Percentiles rank a stretch among this genome's conserved stretches.
These are phyloP conservation scores for Panicum miliaceum DNA, from an alignment of 176 grass and related monocot genomes.

Conservation along the genomic window DNA sequence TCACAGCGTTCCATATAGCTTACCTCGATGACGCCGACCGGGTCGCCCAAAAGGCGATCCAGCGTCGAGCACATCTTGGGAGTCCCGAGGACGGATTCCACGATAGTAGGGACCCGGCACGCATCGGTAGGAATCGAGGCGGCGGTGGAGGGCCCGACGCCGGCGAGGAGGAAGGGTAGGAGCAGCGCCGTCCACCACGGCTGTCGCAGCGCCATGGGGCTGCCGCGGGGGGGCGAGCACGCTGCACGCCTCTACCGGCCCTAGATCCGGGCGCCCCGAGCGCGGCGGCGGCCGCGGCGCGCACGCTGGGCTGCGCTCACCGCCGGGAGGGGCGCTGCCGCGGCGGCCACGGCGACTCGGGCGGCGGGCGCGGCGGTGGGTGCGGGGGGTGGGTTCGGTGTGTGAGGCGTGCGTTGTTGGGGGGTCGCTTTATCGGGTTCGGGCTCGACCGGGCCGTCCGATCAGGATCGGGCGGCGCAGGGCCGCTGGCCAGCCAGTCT, in stretches of 20 bases:
- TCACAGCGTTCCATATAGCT: conserved; percentile 8
- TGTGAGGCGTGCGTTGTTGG: conserved; percentile 39
- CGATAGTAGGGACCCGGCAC: conserved; percentile 37
- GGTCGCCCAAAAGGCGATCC: conserved; percentile 47
- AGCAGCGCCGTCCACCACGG: conserved; percentile 41
- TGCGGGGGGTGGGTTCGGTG: conserved; percentile 37
- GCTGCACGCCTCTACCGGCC: neutral
- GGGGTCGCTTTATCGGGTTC: conserved; percentile 50
- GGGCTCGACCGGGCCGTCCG: neutral
- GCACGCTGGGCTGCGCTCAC: conserved; percentile 28
- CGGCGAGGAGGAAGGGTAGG: conserved; percentile 38
- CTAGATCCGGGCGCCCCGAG: conserved; percentile 47
- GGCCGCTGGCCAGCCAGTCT: neutral
- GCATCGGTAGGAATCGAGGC: neutral
- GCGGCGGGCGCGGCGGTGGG: conserved; percentile 35
- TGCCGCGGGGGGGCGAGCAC: neutral
- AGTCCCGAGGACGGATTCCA: conserved; percentile 45
- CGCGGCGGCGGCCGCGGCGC: conserved; percentile 24
- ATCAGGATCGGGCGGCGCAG: conserved; percentile 3
- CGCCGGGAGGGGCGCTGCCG: conserved; percentile 37
- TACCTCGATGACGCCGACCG: conserved; percentile 72
- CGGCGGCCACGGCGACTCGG: conserved; percentile 44
- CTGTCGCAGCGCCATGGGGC: conserved; percentile 46
- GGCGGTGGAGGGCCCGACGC: conserved; percentile 12
- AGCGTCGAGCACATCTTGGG: conserved; percentile 42